These are phyloP conservation scores for Suillus alpinus DNA, from an alignment of 768 basidiomycete genomes.

Conservation along the genomic window DNA sequence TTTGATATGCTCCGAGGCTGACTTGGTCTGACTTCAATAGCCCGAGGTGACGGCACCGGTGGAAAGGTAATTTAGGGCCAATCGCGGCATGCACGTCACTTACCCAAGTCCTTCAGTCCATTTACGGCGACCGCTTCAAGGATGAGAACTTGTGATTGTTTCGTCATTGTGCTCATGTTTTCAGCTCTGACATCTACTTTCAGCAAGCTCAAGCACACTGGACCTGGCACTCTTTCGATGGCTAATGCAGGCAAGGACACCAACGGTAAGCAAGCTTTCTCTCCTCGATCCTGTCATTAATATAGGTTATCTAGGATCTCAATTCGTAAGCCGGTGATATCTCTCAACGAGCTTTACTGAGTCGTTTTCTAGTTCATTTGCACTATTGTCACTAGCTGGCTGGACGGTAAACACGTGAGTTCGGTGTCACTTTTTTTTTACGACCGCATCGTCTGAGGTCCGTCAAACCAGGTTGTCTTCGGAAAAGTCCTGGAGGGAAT, in stretches of 20 bases:
- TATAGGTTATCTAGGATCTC: slow-evolving; percentile 56
- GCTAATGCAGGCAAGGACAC: slow-evolving; percentile 92
- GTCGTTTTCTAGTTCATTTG: slow-evolving; percentile 73
- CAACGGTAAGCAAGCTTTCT: slow-evolving; percentile 58
- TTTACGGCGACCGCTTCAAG: slow-evolving; percentile 86
- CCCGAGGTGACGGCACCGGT: slow-evolving; percentile 84
- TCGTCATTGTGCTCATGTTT: neutral
- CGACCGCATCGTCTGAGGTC: slow-evolving; percentile 2
- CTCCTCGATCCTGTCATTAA: slow-evolving; percentile 1
- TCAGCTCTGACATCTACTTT: neutral
- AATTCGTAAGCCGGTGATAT: slow-evolving; percentile 60
- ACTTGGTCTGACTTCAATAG: slow-evolving; percentile 36
- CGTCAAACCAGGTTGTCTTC: slow-evolving; percentile 72
- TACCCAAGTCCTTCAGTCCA: slow-evolving; percentile 50
- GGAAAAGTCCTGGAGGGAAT: slow-evolving; percentile 91
- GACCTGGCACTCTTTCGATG: slow-evolving; percentile 87
- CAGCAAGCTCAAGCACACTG: slow-evolving; percentile 95
- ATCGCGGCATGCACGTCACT: neutral
- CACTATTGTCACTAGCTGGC: slow-evolving; percentile 82
- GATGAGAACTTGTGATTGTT: slow-evolving; percentile 90
- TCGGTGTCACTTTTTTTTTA: neutral
- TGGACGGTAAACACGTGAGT: slow-evolving; percentile 85
- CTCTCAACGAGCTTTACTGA: neutral
- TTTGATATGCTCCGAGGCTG: slow-evolving; percentile 14
- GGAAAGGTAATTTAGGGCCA: slow-evolving; percentile 60